These are phyloP conservation scores for Drechslera avenae DNA, from an alignment of 2,329 filamentous ascomycete species.

Conservation along the genomic window DNA sequence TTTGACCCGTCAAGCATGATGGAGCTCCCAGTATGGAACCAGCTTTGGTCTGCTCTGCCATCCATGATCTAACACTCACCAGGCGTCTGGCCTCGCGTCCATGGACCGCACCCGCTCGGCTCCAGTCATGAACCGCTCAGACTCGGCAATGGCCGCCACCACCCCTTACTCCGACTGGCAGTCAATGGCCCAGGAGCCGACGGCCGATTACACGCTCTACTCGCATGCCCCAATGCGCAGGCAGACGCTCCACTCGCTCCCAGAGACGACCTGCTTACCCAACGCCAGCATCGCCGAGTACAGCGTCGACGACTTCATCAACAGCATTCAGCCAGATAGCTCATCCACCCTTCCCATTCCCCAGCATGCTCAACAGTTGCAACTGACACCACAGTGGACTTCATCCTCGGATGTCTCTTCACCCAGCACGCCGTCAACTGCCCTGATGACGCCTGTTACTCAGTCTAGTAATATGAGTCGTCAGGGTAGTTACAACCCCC, in stretches of 20 bases:
- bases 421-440: slow-evolving; percentile 45
- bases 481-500: slow-evolving; percentile 51
- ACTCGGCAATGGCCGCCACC: slow-evolving; percentile 30
- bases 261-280: slow-evolving; percentile 24
- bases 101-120: slow-evolving; percentile 46
- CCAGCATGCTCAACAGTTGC: slow-evolving; percentile 30
- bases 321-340: slow-evolving; percentile 33
- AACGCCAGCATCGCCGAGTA: slow-evolving; percentile 40
- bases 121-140: slow-evolving; percentile 40
- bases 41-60: slow-evolving; percentile 32
- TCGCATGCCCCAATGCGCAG: slow-evolving; percentile 29
- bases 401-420: slow-evolving; percentile 43
- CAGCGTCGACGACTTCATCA: slow-evolving; percentile 46
- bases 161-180: slow-evolving; percentile 33
- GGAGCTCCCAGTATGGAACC: slow-evolving; percentile 41
- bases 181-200: slow-evolving; percentile 23
- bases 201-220: slow-evolving; percentile 42
- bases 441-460: slow-evolving; percentile 47
- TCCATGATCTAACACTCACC: slow-evolving; percentile 36
- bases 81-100: slow-evolving; percentile 30
- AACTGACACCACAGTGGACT: slow-evolving; percentile 45
- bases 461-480: slow-evolving; percentile 53
- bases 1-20: slow-evolving; percentile 27
- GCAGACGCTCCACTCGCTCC: slow-evolving; percentile 33
- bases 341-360: slow-evolving; percentile 29